A percentile compares a stretch with the other conserved stretches of the same genome.
Evolutionary conservation across 202 grass and related monocot species (phyloP).

Genomic region (Carex sylvatica): DNA sequence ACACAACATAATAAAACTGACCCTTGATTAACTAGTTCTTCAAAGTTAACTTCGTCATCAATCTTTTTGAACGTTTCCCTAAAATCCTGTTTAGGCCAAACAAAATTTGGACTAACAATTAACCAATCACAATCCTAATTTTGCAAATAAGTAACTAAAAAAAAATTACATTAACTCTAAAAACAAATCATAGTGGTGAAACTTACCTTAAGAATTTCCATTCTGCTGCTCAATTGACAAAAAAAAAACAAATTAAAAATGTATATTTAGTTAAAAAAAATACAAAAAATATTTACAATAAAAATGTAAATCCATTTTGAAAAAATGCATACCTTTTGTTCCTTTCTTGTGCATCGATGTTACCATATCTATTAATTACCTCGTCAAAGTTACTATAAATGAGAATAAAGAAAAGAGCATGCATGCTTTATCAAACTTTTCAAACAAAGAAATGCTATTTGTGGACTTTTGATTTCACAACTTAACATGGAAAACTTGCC

Average conservation of each 20-base stretch:
- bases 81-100: no score
- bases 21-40: no score
- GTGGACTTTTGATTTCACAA: not conserved
- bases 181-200: not conserved
- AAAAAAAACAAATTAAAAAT: not conserved
- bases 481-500: not conserved
- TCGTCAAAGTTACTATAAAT: slow-evolving; percentile 62
- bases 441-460: not conserved
- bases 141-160: no score
- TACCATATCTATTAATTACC: slow-evolving; percentile 60
- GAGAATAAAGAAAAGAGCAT: not conserved
- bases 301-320: not conserved
- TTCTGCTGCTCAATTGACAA: slow-evolving; percentile 44
- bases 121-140: no score
- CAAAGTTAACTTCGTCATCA: no score
- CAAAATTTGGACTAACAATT: no score
- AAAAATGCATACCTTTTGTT: slow-evolving; percentile 57
- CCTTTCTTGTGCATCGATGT: slow-evolving; percentile 77
- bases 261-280: not conserved
- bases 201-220: slow-evolving; percentile 83
- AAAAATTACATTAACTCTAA: no score
- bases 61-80: no score
- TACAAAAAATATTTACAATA: not conserved
- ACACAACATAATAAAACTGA: no score
- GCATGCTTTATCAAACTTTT: not conserved